These are phyloP conservation scores for Apophysomyces sp. DNA, from an alignment of 371 early-diverging fungal species.

Conservation along the genomic window DNA sequence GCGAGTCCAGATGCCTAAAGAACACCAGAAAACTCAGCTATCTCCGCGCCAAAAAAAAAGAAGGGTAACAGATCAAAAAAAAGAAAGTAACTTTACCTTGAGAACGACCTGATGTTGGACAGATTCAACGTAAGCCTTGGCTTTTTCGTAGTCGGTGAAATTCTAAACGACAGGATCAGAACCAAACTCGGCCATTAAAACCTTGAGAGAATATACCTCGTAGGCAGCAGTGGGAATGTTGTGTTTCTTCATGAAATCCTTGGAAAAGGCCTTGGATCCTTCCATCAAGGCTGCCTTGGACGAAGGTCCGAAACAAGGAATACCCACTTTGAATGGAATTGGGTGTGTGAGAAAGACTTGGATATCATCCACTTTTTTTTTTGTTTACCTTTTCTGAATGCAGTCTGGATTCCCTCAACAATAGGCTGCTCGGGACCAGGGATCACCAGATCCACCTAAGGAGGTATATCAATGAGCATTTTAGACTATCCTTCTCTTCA, in stretches of 20 bases:
- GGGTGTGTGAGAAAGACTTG: background rate
- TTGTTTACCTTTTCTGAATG: conserved; percentile 75
- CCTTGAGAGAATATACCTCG: conserved; percentile 39
- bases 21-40: background rate
- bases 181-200: background rate
- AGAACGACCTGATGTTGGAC: conserved; percentile 73
- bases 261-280: conserved; percentile 97
- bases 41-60: background rate
- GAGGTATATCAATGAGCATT: background rate
- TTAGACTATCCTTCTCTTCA: background rate
- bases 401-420: conserved; percentile 86
- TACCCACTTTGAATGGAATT: conserved; percentile 66
- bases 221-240: conserved; percentile 95
- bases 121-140: conserved; percentile 69
- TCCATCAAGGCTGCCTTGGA: conserved; percentile 89
- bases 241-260: conserved; percentile 97
- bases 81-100: conserved; percentile 43
- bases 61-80: too few relatives aligned
- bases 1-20: conserved; percentile 92
- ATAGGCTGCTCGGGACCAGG: conserved; percentile 98
- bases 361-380: background rate
- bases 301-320: conserved; percentile 94
- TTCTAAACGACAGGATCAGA: conserved; percentile 32
- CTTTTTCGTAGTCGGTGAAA: conserved; percentile 86
- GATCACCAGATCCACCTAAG: conserved; percentile 79